Evolutionary conservation across 106 monocot species (phyloP).

Genomic region (Platanthera zijinensis): DNA sequence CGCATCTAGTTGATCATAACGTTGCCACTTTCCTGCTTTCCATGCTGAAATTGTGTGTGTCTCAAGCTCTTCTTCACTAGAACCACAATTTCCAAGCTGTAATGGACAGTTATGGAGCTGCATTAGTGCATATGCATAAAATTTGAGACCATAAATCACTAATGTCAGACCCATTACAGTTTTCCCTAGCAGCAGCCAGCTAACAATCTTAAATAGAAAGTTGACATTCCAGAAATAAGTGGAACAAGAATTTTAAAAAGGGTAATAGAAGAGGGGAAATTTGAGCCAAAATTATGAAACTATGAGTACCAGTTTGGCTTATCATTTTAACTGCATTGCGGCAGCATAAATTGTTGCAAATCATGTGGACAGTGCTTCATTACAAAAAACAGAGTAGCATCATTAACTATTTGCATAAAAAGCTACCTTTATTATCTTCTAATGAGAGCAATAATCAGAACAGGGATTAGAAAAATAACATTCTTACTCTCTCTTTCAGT

Average conservation of each 20-base stretch:
- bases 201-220: neutral
- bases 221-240: neutral
- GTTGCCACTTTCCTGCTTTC: slow-evolving; percentile 73
- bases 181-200: neutral
- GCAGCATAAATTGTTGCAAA: neutral
- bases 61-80: slow-evolving; percentile 95
- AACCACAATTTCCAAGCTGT: slow-evolving; percentile 91
- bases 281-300: neutral
- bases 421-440: too few relatives aligned
- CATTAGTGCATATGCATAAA: neutral
- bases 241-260: neutral
- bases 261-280: neutral
- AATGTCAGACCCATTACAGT: neutral
- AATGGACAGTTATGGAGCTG: slow-evolving; percentile 7
- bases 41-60: slow-evolving; percentile 97
- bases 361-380: neutral
- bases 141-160: neutral
- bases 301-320: neutral
- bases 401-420: too few relatives aligned
- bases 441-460: too few relatives aligned
- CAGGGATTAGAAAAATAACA: too few relatives aligned
- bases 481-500: too few relatives aligned
- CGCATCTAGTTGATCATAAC: slow-evolving; percentile 40
- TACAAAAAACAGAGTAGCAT: neutral
- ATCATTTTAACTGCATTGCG: neutral